Evolutionary conservation across 2,329 filamentous ascomycete species (phyloP).

Genomic region (Alternaria burnsii): DNA sequence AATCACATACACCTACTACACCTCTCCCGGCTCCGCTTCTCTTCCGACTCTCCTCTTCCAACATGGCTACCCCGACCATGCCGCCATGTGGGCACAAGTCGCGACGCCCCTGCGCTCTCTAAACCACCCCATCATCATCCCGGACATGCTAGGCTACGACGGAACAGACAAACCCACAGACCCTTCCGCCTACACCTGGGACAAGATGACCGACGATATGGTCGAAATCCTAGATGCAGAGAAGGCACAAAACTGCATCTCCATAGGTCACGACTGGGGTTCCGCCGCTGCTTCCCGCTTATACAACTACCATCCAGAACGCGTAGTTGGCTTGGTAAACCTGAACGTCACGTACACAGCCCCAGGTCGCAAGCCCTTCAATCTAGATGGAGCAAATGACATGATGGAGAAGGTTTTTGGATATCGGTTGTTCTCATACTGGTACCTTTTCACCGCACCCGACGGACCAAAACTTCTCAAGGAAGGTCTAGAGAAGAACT

Average conservation of each 20-base stretch:
- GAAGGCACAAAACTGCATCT: conserved; percentile 41
- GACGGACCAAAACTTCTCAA: conserved; percentile 53
- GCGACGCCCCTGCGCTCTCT: conserved; percentile 52
- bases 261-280: conserved; percentile 63
- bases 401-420: conserved; percentile 49
- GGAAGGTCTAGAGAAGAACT: conserved; percentile 52
- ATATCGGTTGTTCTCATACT: conserved; percentile 54
- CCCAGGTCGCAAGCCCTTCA: conserved; percentile 46
- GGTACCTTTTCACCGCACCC: conserved; percentile 55
- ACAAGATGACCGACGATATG: conserved; percentile 36
- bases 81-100: conserved; percentile 56
- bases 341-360: conserved; percentile 55
- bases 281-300: conserved; percentile 52
- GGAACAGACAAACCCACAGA: conserved; percentile 47
- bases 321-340: conserved; percentile 54
- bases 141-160: conserved; percentile 52
- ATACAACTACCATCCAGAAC: conserved; percentile 54
- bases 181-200: conserved; percentile 30
- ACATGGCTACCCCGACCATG: conserved; percentile 62
- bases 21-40: conserved; percentile 26
- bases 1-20: conserved; percentile 43
- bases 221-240: conserved; percentile 40
- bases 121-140: conserved; percentile 52
- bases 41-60: conserved; percentile 47
- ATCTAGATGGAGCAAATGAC: conserved; percentile 49